A percentile compares a stretch with the other conserved stretches of the same genome.
These are phyloP conservation scores for Candida wancherniae DNA, from an alignment of 805 yeast genomes.

Conservation along the genomic window DNA sequence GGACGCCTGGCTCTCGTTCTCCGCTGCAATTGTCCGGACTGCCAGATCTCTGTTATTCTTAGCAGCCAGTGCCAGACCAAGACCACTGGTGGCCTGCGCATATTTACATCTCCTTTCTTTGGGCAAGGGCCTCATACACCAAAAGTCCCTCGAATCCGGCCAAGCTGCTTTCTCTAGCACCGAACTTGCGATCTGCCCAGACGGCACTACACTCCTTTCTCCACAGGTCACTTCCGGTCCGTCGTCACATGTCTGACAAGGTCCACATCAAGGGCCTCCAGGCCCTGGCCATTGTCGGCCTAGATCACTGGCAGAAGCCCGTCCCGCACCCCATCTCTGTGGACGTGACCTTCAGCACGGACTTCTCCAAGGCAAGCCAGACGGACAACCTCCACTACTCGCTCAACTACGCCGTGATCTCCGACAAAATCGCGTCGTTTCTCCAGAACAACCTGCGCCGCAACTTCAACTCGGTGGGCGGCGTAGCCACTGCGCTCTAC, in stretches of 20 bases:
- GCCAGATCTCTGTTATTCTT: too few species aligned
- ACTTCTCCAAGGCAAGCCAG: constrained; percentile 67
- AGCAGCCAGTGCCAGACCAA: too few species aligned
- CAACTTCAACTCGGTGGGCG: constrained; percentile 40
- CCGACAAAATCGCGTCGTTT: constrained; percentile 55
- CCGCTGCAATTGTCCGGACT: too few species aligned
- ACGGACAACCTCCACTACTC: constrained; percentile 80
- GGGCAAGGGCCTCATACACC: too few species aligned
- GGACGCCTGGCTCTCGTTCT: too few species aligned
- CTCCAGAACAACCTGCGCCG: constrained; percentile 40
- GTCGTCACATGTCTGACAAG: constrained; percentile 24
- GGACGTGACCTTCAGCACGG: constrained; percentile 57
- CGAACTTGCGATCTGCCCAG: constrained; percentile 3
- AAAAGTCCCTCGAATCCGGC: too few species aligned
- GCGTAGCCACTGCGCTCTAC: constrained; percentile 41
- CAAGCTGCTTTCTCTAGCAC: constrained; percentile 13
- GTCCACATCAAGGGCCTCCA: constrained; percentile 53
- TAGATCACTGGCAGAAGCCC: constrained; percentile 69
- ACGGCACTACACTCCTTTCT: constrained; percentile 10
- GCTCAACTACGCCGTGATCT: constrained; percentile 81
- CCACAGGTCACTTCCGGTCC: constrained; percentile 2
- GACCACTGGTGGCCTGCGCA: too few species aligned
- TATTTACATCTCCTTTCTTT: too few species aligned
- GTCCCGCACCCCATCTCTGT: constrained; percentile 62
- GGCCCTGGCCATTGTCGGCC: constrained; percentile 61